Conservation (phyloP, 371 early-diverging fungal species). For the Actinomucor elegans region DNA sequence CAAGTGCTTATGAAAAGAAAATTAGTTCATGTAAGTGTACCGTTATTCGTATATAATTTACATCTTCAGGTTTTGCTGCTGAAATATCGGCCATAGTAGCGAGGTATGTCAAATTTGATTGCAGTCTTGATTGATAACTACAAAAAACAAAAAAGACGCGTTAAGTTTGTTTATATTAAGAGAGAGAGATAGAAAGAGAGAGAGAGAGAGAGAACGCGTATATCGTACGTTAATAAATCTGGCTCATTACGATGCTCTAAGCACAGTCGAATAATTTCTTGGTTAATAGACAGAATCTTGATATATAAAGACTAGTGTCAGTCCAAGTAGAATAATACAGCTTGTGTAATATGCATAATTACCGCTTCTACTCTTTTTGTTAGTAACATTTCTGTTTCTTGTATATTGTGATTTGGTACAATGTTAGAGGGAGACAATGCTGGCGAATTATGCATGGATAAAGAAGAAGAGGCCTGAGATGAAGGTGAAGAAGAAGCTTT, state of each 20-base stretch:
- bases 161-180: too few species aligned
- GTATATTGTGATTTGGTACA: too few species aligned
- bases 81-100: slow-evolving; percentile 60
- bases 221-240: slow-evolving; percentile 39
- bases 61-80: slow-evolving; percentile 51
- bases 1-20: slow-evolving; percentile 18
- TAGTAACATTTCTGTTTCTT: neutral
- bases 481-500: neutral
- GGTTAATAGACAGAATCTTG: slow-evolving; percentile 45
- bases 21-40: neutral
- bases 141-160: too few species aligned
- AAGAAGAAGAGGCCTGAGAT: neutral
- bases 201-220: too few species aligned
- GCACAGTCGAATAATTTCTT: slow-evolving; percentile 53
- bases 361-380: slow-evolving; percentile 9
- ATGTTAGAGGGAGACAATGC: too few species aligned
- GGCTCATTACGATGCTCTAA: slow-evolving; percentile 39
- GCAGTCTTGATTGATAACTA: slow-evolving; percentile 51
- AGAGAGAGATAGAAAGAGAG: too few species aligned
- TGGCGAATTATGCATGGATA: too few species aligned
- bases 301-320: neutral
- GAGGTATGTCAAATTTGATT: slow-evolving; percentile 55
- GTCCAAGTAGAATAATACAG: too few species aligned
- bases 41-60: slow-evolving; percentile 8
- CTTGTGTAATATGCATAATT: neutral